Evolutionary conservation across 2,329 filamentous ascomycete species (phyloP), one percentile per base, ranked within the genome.

Genomic region (Raffaelea deltoideospora): DNA sequence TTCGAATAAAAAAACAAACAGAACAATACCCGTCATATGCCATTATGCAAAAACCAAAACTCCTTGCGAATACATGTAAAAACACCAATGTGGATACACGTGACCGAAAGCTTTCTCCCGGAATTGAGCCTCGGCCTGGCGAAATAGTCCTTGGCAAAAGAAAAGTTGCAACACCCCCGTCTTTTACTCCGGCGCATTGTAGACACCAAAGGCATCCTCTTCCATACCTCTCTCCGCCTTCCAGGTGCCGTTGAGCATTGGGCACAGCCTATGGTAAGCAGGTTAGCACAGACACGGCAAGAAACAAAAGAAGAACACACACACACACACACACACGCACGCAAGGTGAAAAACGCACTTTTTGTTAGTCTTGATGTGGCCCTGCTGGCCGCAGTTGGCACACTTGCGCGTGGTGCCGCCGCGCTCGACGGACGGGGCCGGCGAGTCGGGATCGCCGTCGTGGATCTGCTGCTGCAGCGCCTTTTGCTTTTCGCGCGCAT

Each of bases 321-420:
- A n/a, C n/a, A n/a, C n/a, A n/a, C n/a, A n/a, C n/a, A n/a, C n/a
- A n/a, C n/a, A n/a, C n/a, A n/a, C n/a, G 46, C 40, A 34, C 38
- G 34, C 40, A 60, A 72, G 90, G 11, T 5, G 26, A 11, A 10
- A 6, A 22, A 30, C 40, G 1, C 13, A 44, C 85, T 95, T 96
- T 64, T 95, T 93, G 66, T 96, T 96, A 33, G 88, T 96, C 61
- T 95, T 95, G 66, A 98, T 98, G 53, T 98, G 90, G 23, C 90
- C 90, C 37, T 93, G 81, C 56, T 90, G 82, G 35, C 90, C 90
- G 60, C 90, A 98, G 58, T 95, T 96, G 47, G 90, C 90, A 61
- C 90, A 98, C 63, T 96, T 96, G 50, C 92, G 72, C 24, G 79
- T 79, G 39, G 84, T 92, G 42, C 78, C 76, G 33, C 67, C 61